Base-by-base conservation (phyloP, 371 early-diverging fungal species). In the Mortierella sp. region DNA sequence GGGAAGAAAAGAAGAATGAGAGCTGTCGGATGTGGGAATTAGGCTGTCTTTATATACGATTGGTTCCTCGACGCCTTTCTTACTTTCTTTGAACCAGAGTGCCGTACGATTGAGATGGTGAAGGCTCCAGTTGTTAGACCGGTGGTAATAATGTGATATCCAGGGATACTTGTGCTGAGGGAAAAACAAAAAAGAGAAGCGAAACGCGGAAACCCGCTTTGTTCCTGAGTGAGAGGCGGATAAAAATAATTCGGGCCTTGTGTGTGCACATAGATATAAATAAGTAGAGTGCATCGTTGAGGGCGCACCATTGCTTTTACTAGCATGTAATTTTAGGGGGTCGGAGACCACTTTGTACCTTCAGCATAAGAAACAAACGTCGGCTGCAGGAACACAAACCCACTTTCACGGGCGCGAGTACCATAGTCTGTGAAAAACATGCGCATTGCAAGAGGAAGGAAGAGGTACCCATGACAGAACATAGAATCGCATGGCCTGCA, bases 241-340 rank as follows among this genome's bases (percentile, higher is more conserved):
- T 61, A 61, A 37, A 61, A 34, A 61, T 61, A 61, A 61, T 37
- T 34, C n/a, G n/a, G n/a, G n/a, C n/a, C n/a, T n/a, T n/a, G n/a
- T n/a, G n/a, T n/a, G n/a, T n/a, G n/a, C n/a, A n/a, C n/a, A n/a
- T n/a, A n/a, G n/a, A n/a, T n/a, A n/a, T n/a, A n/a, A n/a, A n/a
- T n/a, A n/a, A n/a, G n/a, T n/a, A n/a, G n/a, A n/a, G n/a, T n/a
- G n/a, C n/a, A n/a, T n/a, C n/a, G n/a, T n/a, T n/a, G n/a, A n/a
- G n/a, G n/a, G n/a, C n/a, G n/a, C n/a, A n/a, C n/a, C n/a, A n/a
- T n/a, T n/a, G n/a, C n/a, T n/a, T n/a, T n/a, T n/a, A n/a, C n/a
- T n/a, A n/a, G n/a, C n/a, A n/a, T n/a, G n/a, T n/a, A n/a, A n/a
- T n/a, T n/a, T n/a, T n/a, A n/a, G n/a, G n/a, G n/a, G n/a, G n/a